Evolutionary conservation across 1,284 basidiomycete species (phyloP).

Genomic region (Peniophora sp.): DNA sequence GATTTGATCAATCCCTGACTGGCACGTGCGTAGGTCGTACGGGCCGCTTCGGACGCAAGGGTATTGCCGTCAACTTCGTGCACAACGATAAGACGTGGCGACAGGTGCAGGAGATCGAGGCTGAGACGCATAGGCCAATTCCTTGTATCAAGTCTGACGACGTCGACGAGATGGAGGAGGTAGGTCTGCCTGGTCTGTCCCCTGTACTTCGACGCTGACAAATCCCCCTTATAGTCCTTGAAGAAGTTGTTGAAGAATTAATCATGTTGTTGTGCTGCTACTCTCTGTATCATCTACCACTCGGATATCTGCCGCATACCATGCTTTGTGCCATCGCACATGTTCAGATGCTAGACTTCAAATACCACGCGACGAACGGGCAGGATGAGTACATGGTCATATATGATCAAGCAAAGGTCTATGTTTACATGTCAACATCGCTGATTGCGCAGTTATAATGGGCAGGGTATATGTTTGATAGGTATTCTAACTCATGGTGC

Average conservation of each 20-base stretch:
- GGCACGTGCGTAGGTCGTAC: conserved; percentile 65
- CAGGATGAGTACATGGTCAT: no score
- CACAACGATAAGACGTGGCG: conserved; percentile 79
- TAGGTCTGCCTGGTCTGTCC: conserved; percentile 19
- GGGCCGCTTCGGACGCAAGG: conserved; percentile 91
- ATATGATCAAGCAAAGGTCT: no score
- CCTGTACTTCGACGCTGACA: neutral
- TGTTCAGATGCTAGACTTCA: no score
- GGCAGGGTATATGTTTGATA: no score
- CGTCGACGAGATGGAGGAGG: conserved; percentile 86
- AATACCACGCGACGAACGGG: no score
- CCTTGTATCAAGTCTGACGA: conserved; percentile 78
- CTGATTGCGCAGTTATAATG: no score
- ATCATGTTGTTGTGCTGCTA: neutral
- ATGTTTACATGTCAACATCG: no score
- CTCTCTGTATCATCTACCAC: no score
- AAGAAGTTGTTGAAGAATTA: neutral
- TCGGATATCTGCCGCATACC: no score
- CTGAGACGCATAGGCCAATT: conserved; percentile 68
- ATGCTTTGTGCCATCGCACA: no score
- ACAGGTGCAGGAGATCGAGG: conserved; percentile 83
- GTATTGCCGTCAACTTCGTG: conserved; percentile 95
- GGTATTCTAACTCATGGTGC: no score
- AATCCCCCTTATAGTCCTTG: neutral
- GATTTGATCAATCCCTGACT: conserved; percentile 3